A percentile compares a stretch with the other conserved stretches of the same genome.
Conservation (phyloP, 1,284 basidiomycete species). For the Amylostereum chailletii region DNA sequence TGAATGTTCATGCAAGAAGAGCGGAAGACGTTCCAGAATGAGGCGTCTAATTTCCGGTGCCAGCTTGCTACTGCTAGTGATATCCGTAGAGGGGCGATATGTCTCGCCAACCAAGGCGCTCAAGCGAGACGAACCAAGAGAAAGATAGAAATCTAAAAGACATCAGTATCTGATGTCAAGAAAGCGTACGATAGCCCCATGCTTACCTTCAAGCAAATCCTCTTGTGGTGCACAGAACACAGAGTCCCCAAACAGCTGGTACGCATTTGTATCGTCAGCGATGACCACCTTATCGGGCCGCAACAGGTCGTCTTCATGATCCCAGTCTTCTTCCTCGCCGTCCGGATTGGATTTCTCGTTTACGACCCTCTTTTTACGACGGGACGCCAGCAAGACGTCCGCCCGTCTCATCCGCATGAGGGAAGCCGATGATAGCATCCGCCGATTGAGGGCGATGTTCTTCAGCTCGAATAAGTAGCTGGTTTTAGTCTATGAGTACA, state of each 20-base stretch:
- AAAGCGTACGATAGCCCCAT: background rate
- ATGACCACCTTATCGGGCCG: slow-evolving; percentile 59
- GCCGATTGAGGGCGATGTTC: slow-evolving; percentile 74
- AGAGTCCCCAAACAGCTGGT: slow-evolving; percentile 69
- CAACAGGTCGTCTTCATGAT: slow-evolving; percentile 56
- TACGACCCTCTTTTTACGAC: slow-evolving; percentile 32
- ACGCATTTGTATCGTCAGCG: slow-evolving; percentile 73
- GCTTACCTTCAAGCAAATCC: slow-evolving; percentile 68
- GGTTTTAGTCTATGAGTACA: background rate
- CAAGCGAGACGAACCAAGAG: slow-evolving; percentile 63
- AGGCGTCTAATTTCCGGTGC: slow-evolving; percentile 47
- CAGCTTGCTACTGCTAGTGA: slow-evolving; percentile 32
- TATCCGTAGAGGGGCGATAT: slow-evolving; percentile 52
- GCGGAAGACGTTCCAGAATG: slow-evolving; percentile 81
- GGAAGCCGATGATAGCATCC: slow-evolving; percentile 48
- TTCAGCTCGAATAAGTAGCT: slow-evolving; percentile 82
- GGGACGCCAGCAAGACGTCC: slow-evolving; percentile 68
- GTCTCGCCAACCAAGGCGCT: slow-evolving; percentile 71
- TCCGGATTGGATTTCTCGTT: slow-evolving; percentile 24
- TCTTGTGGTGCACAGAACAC: slow-evolving; percentile 87
- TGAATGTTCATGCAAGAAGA: slow-evolving; percentile 88
- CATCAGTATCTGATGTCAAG: background rate
- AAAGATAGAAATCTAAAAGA: slow-evolving; percentile 51
- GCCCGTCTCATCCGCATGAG: slow-evolving; percentile 59
- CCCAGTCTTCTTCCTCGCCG: slow-evolving; percentile 53